Base-by-base conservation (phyloP, 352 stramenopile genomes). In the Thraustotheca clavata region DNA sequence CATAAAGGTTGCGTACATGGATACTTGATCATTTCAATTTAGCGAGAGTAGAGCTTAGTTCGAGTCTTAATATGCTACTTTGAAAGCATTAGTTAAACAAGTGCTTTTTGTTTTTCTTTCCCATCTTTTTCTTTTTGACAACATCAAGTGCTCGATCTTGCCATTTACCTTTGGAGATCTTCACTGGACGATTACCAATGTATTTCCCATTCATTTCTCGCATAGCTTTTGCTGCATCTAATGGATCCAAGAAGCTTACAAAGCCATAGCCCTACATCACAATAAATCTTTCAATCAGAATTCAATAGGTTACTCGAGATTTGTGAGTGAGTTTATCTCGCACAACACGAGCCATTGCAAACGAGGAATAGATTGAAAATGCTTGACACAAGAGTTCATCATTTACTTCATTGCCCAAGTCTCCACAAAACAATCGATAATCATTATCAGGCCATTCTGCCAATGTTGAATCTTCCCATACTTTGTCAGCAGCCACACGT, bases 171-270 rank as follows among this genome's bases (percentile, higher is more conserved):
- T 96, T 89, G 70, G 89, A 95, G 32, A 98, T 82, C 71, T 97
- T 96, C 32, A 98, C 96, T 0, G 92, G 94, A 11, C 94, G 80
- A 29, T 91, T 94, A 33, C 90, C 91, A 69, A 98, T 91, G 80
- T 97, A 98, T 68, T 95, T 97, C 60, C 95, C 91, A 76, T 98
- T 96, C 90, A 97, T 98, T 75, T 99, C 94, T 32, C 94, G 76
- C 67, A 98, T 80, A 7, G 94, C 94, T 49, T 93, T 94, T 4
- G 92, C 93, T 70, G 87, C 97, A 70, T 98, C 93, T 65, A 98
- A 94, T 12, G 91, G 79, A 74, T 98, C 89, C 12, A 88, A 50
- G 39, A 99, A 95, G 62, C 80, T 96, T 29, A 98, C 94, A 68
- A 99, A 98, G 1, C 96, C 96, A 73, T 96, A 99, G 16, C 94